These are phyloP conservation scores for Penstemon eatonii DNA, from an alignment of 257 asterid genomes.

Conservation along the genomic window DNA sequence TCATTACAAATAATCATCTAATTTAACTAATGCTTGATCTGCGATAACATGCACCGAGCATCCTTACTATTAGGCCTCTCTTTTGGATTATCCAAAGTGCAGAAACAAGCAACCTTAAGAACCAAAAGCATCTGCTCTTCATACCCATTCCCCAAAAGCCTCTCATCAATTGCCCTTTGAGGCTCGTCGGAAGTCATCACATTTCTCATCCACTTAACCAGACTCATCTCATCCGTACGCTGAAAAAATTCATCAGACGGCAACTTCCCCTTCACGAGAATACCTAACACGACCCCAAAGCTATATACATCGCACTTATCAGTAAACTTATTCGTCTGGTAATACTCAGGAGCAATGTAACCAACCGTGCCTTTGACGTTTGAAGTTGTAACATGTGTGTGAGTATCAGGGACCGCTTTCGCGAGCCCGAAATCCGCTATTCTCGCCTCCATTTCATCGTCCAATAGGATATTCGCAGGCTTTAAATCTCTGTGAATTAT, in stretches of 20 bases:
- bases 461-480: slow-evolving; percentile 80
- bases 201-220: slow-evolving; percentile 88
- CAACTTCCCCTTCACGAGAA: slow-evolving; percentile 62
- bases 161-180: slow-evolving; percentile 60
- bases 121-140: slow-evolving; percentile 89
- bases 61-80: slow-evolving; percentile 87
- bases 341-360: slow-evolving; percentile 82
- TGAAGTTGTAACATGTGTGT: slow-evolving; percentile 64
- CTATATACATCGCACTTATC: slow-evolving; percentile 87
- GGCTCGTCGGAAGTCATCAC: slow-evolving; percentile 81
- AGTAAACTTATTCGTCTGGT: slow-evolving; percentile 73
- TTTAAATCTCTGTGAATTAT: slow-evolving; percentile 85
- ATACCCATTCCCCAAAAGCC: slow-evolving; percentile 55
- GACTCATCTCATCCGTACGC: slow-evolving; percentile 58
- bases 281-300: slow-evolving; percentile 72
- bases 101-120: slow-evolving; percentile 83
- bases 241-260: slow-evolving; percentile 84
- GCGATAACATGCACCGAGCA: slow-evolving; percentile 69
- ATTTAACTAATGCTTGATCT: slow-evolving; percentile 51
- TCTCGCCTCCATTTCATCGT: slow-evolving; percentile 90
- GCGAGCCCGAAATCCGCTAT: slow-evolving; percentile 89
- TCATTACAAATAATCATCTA: slow-evolving; percentile 6
- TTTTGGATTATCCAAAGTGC: slow-evolving; percentile 74
- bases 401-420: slow-evolving; percentile 63
- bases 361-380: slow-evolving; percentile 83